Evolutionary conservation across 192 early-diverging fungal species (phyloP).

Genomic region (Diversispora eburnea): DNA sequence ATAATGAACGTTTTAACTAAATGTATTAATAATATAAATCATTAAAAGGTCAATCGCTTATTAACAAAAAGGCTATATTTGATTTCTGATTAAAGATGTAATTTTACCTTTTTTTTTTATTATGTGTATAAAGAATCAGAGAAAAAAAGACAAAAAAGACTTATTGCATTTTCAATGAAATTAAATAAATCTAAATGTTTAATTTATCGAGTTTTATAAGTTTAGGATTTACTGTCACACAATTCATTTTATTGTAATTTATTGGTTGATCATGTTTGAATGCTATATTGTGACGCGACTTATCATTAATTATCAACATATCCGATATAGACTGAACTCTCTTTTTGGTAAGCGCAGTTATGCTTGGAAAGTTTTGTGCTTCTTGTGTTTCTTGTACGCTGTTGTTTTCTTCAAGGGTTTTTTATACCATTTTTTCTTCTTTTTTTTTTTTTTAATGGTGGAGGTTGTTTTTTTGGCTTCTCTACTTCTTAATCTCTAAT

Average conservation of each 20-base stretch:
- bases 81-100: too few relatives aligned
- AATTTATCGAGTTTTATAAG: background rate
- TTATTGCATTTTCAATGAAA: too few relatives aligned
- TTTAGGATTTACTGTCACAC: slow-evolving; percentile 8
- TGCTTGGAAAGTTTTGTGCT: slow-evolving; percentile 18
- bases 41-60: too few relatives aligned
- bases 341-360: slow-evolving; percentile 18
- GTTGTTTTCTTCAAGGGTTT: slow-evolving; percentile 12
- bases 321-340: background rate
- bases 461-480: slow-evolving; percentile 18
- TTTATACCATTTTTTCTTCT: slow-evolving; percentile 5
- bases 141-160: too few relatives aligned
- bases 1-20: too few relatives aligned
- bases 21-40: too few relatives aligned
- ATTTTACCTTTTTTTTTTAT: too few relatives aligned
- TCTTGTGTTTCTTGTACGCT: slow-evolving; percentile 11
- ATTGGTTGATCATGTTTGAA: slow-evolving; percentile 21
- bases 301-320: slow-evolving; percentile 13
- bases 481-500: slow-evolving; percentile 25
- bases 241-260: background rate
- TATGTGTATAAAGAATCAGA: too few relatives aligned
- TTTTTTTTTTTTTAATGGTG: slow-evolving; percentile 12
- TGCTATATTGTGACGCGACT: slow-evolving; percentile 18
- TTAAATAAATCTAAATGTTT: too few relatives aligned
- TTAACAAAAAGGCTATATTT: too few relatives aligned